Percentiles rank a stretch among this genome's conserved stretches.
phyloP scores from a whole-genome alignment of 225 moss, liverwort and hornwort species.

The Bryoerythrophyllum caledonicum region DNA sequence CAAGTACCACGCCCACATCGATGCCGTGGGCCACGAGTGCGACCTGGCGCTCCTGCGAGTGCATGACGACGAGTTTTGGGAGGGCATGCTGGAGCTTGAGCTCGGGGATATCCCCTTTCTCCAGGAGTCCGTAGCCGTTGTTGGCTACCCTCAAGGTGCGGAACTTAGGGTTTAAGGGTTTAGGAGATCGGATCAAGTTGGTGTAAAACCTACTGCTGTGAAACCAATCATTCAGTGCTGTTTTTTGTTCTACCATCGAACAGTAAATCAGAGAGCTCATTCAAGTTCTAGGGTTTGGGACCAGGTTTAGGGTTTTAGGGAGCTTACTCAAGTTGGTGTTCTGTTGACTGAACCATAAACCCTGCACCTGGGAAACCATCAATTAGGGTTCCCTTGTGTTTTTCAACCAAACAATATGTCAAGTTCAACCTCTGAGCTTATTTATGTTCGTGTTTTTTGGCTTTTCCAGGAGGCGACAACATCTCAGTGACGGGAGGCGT shows the following conservation, averaged over 20 bases:
- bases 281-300: too few species aligned
- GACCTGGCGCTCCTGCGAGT: slow-evolving; percentile 84
- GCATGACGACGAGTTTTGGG: slow-evolving; percentile 85
- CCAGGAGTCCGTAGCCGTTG: slow-evolving; percentile 93
- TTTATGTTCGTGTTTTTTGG: slow-evolving; percentile 12
- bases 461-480: slow-evolving; percentile 81
- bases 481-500: slow-evolving; percentile 97
- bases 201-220: too few species aligned
- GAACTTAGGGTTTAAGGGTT: too few species aligned
- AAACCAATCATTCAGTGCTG: too few species aligned
- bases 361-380: neutral
- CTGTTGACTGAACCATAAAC: neutral
- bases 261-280: too few species aligned
- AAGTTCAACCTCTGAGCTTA: neutral
- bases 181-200: too few species aligned
- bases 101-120: slow-evolving; percentile 92
- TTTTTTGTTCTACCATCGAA: too few species aligned
- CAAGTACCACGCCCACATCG: slow-evolving; percentile 87
- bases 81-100: slow-evolving; percentile 84
- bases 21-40: slow-evolving; percentile 96
- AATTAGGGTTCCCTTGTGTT: neutral
- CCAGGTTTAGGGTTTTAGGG: too few species aligned
- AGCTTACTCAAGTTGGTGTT: too few species aligned
- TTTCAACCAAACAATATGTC: neutral
- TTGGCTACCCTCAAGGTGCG: slow-evolving; percentile 96